Evolutionary conservation across 2,329 filamentous ascomycete genomes (phyloP), one percentile per base, ranked within the genome.

Genomic region (Penicillium hordei): DNA sequence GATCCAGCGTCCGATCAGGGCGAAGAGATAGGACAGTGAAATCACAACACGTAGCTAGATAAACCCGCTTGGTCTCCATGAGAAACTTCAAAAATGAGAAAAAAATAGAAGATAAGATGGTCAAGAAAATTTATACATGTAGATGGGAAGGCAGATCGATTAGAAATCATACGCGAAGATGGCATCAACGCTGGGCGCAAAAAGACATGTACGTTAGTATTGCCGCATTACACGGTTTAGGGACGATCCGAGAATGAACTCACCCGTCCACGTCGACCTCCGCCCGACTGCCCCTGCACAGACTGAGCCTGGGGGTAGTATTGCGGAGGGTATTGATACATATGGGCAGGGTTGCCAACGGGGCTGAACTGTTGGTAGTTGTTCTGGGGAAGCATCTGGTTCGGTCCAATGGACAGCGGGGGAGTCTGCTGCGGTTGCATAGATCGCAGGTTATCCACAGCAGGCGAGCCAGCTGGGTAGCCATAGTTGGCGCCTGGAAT

Each of bases 271-370:
- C 82, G 79, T 66, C 82, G 79, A 57, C 79, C 79, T 63, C 79
- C 80, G 60, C 71, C 68, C 57, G 75, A 69, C 65, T 81, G 78
- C 61, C 76, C 72, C 65, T 75, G 75, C 52, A 75, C 68, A 46
- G 74, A 67, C 63, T 79, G 77, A 58, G 76, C 67, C 66, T 79
- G 77, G 49, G 72, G 67, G 62, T 79, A 79, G 68, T 78, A 79
- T 61, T 81, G 80, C 65, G 80, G 78, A 62, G 79, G 78, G 68
- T 84, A 84, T 55, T 80, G 79, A 69, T 83, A 83, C 74, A 81
- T 75, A 65, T 77, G 75, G 46, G 71, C 68, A 23, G 69, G 66
- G 48, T 73, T 72, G 68, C 80, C 72, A 50, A 77, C 73, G 38
- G 79, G 79, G 60, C 74, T 78, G 63, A 76, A 81, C 56, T 76